Evolutionary conservation across 306 rosid species (phyloP).

Genomic region (Trichosanthes cucumerina): DNA sequence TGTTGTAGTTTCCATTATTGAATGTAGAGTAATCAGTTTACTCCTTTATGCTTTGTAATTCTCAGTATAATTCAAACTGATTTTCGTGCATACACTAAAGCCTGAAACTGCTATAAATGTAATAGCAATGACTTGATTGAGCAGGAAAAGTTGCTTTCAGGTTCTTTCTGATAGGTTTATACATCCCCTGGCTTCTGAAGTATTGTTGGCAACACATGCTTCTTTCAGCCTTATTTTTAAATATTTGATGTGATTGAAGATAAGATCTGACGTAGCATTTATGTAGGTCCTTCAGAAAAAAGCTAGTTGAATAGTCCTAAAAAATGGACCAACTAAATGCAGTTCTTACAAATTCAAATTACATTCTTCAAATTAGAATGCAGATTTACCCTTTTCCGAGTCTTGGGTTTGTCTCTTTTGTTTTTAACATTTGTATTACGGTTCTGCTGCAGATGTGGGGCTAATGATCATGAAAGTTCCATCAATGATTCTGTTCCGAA

Average conservation of each 20-base stretch:
- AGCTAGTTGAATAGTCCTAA: background rate
- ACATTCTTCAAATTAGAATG: background rate
- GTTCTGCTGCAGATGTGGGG: conserved; percentile 56
- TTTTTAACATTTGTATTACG: conserved; percentile 17
- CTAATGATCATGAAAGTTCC: conserved; percentile 36
- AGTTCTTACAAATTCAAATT: conserved; percentile 1
- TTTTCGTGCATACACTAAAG: background rate
- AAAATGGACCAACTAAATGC: conserved; percentile 15
- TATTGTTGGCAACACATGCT: background rate
- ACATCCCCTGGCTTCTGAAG: background rate
- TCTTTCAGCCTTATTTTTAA: conserved; percentile 1
- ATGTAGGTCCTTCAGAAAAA: background rate
- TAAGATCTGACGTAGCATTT: background rate
- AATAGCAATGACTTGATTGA: background rate
- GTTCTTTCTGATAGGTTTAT: background rate
- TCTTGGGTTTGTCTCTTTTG: conserved; percentile 6
- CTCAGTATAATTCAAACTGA: background rate
- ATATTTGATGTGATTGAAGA: background rate
- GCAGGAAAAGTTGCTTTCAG: conserved; percentile 8
- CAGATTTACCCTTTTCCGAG: background rate
- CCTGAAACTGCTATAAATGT: background rate
- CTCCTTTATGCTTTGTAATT: background rate
- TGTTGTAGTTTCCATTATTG: background rate
- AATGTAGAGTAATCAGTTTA: background rate
- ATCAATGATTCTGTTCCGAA: conserved; percentile 26